These are phyloP conservation scores for Cladosporium oxysporum DNA, from an alignment of 2,329 filamentous ascomycete genomes.

Conservation along the genomic window DNA sequence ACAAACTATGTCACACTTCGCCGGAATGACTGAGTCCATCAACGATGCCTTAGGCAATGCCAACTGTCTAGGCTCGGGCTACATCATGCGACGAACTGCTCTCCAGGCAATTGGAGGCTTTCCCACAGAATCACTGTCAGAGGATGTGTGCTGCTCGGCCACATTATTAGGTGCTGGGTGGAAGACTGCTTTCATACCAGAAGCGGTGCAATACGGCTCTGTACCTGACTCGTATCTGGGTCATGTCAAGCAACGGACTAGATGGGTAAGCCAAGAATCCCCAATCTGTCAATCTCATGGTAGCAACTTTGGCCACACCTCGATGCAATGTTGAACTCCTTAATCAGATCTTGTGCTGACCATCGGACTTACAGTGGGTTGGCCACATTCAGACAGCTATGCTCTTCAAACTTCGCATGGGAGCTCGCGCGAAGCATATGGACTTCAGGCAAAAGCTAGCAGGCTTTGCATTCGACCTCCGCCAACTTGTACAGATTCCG, in stretches of 20 bases:
- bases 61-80: conserved; percentile 68
- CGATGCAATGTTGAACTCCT: neutral
- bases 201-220: conserved; percentile 61
- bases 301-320: neutral
- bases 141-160: conserved; percentile 62
- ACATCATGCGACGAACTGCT: conserved; percentile 59
- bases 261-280: conserved; percentile 43
- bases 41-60: conserved; percentile 54
- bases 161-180: conserved; percentile 62
- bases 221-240: conserved; percentile 59
- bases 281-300: neutral
- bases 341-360: neutral
- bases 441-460: conserved; percentile 44
- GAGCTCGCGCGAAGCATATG: conserved; percentile 17
- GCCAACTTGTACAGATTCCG: conserved; percentile 47
- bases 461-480: conserved; percentile 61
- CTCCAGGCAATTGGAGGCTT: conserved; percentile 64
- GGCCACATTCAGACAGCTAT: conserved; percentile 23
- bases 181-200: conserved; percentile 62
- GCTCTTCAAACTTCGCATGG: conserved; percentile 22
- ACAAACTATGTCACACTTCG: conserved; percentile 61
- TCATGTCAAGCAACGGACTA: conserved; percentile 59
- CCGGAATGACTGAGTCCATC: conserved; percentile 53
- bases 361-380: neutral
- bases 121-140: conserved; percentile 60